These are phyloP conservation scores for Aspergillus ochraceoroseus DNA, from an alignment of 2,329 filamentous ascomycete genomes.

Conservation along the genomic window DNA sequence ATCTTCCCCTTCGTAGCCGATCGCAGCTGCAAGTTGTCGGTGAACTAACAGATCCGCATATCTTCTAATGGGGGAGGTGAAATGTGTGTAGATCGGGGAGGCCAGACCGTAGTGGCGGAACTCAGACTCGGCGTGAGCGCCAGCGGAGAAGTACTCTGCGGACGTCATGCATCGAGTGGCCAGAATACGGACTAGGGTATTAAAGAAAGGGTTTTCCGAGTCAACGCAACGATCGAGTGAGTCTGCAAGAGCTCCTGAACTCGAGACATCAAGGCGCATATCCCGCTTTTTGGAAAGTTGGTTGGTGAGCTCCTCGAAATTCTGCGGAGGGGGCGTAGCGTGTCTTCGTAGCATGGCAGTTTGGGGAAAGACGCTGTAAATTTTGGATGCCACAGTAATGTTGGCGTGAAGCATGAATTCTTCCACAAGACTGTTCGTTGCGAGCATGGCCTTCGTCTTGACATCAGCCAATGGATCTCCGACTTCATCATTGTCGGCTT, in stretches of 20 bases:
- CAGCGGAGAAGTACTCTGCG: constrained; percentile 95
- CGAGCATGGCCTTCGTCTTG: constrained; percentile 87
- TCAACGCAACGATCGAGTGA: constrained; percentile 84
- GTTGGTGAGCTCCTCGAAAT: constrained; percentile 89
- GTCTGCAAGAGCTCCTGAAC: constrained; percentile 87
- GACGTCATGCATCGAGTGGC: constrained; percentile 99
- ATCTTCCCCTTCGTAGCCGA: constrained; percentile 65
- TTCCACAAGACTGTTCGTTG: constrained; percentile 95
- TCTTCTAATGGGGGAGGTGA: constrained; percentile 92
- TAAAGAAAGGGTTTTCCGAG: constrained; percentile 84
- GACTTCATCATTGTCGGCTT: constrained; percentile 91
- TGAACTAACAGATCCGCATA: constrained; percentile 97
- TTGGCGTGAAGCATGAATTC: constrained; percentile 99
- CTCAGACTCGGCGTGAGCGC: constrained; percentile 85
- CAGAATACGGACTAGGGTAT: constrained; percentile 94
- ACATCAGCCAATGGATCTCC: constrained; percentile 87
- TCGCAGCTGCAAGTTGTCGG: constrained; percentile 88
- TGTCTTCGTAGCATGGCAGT: constrained; percentile 91
- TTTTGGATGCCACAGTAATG: constrained; percentile 83
- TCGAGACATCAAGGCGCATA: constrained; percentile 74
- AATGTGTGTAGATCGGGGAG: constrained; percentile 96
- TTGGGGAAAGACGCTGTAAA: constrained; percentile 88
- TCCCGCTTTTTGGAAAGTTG: constrained; percentile 84
- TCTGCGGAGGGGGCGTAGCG: constrained; percentile 84
- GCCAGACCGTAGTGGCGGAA: constrained; percentile 97